Base-by-base conservation (phyloP, 768 basidiomycete species). In the Kwoniella dejecticola region DNA sequence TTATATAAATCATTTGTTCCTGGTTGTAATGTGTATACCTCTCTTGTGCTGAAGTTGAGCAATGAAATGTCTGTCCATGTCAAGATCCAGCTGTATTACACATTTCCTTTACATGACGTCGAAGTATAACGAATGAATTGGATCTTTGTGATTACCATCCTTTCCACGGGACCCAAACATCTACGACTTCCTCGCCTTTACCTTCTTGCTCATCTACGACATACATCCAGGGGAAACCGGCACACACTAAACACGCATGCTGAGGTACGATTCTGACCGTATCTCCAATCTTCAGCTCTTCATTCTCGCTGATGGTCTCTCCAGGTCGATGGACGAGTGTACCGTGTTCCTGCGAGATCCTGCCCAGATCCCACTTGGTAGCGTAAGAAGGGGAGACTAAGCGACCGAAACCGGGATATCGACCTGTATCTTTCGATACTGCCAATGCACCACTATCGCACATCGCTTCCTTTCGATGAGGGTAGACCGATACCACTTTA, bases 141-240 rank as follows among this genome's bases (percentile, higher is more conserved):
- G n/a, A n/a, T n/a, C n/a, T n/a, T n/a, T n/a, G n/a, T n/a, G n/a
- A n/a, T 38, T 72, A 94, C 91, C 91, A 92, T 0, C 90, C 90
- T 78, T 91, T 94, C 89, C 90, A 91, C 6, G 90, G 85, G 44
- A 91, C 86, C 91, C 91, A 92, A 27, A 92, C 80, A 77, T 92
- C 90, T 19, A 48, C 57, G 19, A 67, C 69, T 33, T 54, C 46
- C 23, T 75, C 70, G 0, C 60, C 29, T 81, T 74, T 81, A 6
- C 30, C 30, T 31, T 50, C 17, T 17, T 30, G 15, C 21, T 84
- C 84, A 66, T 92, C 90, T 2, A 91, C 85, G 19, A 92, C 81
- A 72, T 91, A 91, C 75, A 87, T 90, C 89, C 89, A 91, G 0
- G 88, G 86, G 70, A 89, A 85, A 2, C 84, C 86, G 19, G 91